Conservation (phyloP, 371 early-diverging fungal genomes). For the Mucor ambiguus region DNA sequence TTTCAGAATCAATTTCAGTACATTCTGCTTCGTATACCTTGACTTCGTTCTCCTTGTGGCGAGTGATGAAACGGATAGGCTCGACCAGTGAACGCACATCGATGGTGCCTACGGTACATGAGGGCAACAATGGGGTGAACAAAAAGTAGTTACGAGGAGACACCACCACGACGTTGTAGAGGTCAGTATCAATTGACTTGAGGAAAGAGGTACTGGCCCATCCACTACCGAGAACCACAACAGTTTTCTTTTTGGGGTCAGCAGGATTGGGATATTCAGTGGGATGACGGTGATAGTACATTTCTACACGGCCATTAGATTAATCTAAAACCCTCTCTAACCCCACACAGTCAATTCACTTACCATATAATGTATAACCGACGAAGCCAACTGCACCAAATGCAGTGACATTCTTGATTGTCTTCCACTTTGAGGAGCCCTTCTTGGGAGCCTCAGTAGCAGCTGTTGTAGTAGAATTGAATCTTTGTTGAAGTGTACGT, state of each 20-base stretch:
- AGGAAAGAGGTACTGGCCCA: constrained; percentile 87
- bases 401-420: constrained; percentile 15
- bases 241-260: constrained; percentile 78
- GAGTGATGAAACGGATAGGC: constrained; percentile 87
- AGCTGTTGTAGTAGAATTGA: constrained; percentile 17
- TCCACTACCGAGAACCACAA: constrained; percentile 86
- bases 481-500: constrained; percentile 27
- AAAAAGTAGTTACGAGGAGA: constrained; percentile 93
- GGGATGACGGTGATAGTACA: constrained; percentile 63
- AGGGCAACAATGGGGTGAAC: constrained; percentile 91
- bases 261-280: constrained; percentile 62
- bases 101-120: constrained; percentile 85
- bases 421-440: constrained; percentile 27
- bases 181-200: constrained; percentile 72
- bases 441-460: constrained; percentile 10
- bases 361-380: constrained; percentile 27
- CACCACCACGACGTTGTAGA: constrained; percentile 83
- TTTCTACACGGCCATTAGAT: constrained; percentile 23
- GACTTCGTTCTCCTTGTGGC: constrained; percentile 83
- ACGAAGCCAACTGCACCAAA: constrained; percentile 25
- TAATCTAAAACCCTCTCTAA: not conserved
- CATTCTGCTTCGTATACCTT: constrained; percentile 88
- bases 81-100: constrained; percentile 87
- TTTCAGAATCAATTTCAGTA: constrained; percentile 79
- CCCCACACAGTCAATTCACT: not conserved